phyloP scores from a whole-genome alignment of 2,329 filamentous ascomycete species.

The Aspergillus sp. region DNA sequence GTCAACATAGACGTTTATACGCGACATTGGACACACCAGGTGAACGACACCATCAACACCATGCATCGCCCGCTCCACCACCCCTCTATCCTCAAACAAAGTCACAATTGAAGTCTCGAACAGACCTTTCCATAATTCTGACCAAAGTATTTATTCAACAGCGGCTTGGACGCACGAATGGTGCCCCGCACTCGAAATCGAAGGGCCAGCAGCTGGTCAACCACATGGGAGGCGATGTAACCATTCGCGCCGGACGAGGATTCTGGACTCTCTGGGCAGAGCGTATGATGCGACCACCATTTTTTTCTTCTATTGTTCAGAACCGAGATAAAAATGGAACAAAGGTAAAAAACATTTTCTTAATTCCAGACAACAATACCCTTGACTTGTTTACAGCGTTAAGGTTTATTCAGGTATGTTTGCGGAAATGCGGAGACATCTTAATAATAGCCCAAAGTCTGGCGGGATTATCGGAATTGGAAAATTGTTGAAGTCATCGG shows the following conservation, averaged over 20 bases:
- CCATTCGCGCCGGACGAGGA: slow-evolving; percentile 45
- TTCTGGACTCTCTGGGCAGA: slow-evolving; percentile 24
- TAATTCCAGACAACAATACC: no score
- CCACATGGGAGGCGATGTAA: slow-evolving; percentile 41
- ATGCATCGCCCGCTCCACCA: slow-evolving; percentile 37
- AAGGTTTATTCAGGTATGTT: no score
- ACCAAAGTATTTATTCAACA: slow-evolving; percentile 31
- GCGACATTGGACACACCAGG: slow-evolving; percentile 6
- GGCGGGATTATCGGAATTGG: no score
- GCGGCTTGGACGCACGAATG: slow-evolving; percentile 32
- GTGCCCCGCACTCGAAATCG: slow-evolving; percentile 46
- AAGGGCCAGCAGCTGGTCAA: slow-evolving; percentile 34
- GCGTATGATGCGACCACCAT: neutral
- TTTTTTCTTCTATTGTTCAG: no score
- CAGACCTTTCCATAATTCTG: slow-evolving; percentile 16
- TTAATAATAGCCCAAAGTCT: no score
- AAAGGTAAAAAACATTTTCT: no score
- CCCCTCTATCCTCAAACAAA: slow-evolving; percentile 32
- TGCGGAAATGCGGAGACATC: no score
- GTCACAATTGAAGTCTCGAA: slow-evolving; percentile 38
- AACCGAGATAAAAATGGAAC: no score
- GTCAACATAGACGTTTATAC: neutral
- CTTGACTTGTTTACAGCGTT: no score
- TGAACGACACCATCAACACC: slow-evolving; percentile 26
- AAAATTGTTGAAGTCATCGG: no score